A percentile compares a stretch with the other conserved stretches of the same genome.
Evolutionary conservation across 1,139 yeast species (phyloP).

Genomic region (Pichia sp.): DNA sequence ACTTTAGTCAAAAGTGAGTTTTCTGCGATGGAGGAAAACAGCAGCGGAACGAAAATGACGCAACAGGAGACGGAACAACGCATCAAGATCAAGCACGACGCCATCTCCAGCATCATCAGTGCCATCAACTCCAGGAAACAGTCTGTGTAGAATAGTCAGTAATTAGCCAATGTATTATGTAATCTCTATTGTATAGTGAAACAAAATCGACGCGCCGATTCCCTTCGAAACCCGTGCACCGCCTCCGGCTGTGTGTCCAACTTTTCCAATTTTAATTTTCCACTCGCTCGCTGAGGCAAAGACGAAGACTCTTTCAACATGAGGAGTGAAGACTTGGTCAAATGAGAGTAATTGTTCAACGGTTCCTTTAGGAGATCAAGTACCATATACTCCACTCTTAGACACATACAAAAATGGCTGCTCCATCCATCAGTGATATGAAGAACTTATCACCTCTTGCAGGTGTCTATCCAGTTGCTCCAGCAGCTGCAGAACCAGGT

Average conservation of each 20-base stretch:
- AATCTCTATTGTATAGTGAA: neutral
- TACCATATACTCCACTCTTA: too few species aligned
- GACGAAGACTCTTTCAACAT: too few species aligned
- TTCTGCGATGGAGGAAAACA: neutral
- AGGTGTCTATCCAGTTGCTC: slow-evolving; percentile 49
- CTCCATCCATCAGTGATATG: slow-evolving; percentile 28
- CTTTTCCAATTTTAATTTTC: too few species aligned
- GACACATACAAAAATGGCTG: slow-evolving; percentile 18
- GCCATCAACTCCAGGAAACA: neutral
- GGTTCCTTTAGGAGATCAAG: too few species aligned
- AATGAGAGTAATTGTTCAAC: too few species aligned
- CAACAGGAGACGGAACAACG: neutral
- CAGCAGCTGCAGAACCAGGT: slow-evolving; percentile 47
- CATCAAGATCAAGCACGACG: neutral
- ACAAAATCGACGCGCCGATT: slow-evolving; percentile 1
- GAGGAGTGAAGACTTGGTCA: too few species aligned
- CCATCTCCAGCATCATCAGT: neutral
- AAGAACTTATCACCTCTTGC: slow-evolving; percentile 54
- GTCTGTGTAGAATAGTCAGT: too few species aligned
- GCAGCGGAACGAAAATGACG: neutral
- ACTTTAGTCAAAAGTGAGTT: slow-evolving; percentile 3
- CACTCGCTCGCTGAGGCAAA: neutral
- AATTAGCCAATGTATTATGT: too few species aligned
- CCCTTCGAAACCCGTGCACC: neutral
- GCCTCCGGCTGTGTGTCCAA: too few species aligned